Evolutionary conservation across 2,329 filamentous ascomycete genomes (phyloP).

Genomic region (Kalaharituber pfeilii): DNA sequence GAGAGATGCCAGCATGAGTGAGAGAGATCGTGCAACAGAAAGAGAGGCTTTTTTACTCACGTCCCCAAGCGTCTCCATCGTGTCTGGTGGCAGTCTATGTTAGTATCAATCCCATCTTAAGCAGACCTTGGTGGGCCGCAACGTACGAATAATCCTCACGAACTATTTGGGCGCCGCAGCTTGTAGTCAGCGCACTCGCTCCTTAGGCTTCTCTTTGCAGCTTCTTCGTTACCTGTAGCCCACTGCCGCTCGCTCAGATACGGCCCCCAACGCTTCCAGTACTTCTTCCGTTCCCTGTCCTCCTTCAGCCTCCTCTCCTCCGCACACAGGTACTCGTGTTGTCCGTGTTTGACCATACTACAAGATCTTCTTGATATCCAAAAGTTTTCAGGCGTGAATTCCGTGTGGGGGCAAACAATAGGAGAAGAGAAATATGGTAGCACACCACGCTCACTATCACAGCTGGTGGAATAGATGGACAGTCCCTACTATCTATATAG

Average conservation of each 20-base stretch:
- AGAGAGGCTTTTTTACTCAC: conserved; percentile 37
- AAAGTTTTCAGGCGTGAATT: too few relatives aligned
- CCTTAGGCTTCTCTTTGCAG: not conserved
- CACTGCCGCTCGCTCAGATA: conserved; percentile 90
- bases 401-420: too few relatives aligned
- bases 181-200: not conserved
- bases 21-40: conserved; percentile 2
- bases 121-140: not conserved
- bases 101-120: not conserved
- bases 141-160: conserved; percentile 75
- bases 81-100: conserved; percentile 33
- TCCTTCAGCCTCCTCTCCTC: conserved; percentile 82
- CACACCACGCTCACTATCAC: too few relatives aligned
- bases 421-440: too few relatives aligned
- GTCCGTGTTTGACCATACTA: conserved; percentile 77
- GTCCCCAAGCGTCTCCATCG: conserved; percentile 88
- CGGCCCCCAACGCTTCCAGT: conserved; percentile 98
- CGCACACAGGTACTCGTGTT: conserved; percentile 69
- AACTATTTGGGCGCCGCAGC: conserved; percentile 42
- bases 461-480: too few relatives aligned
- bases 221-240: conserved; percentile 79
- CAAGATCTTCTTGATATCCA: too few relatives aligned
- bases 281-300: conserved; percentile 65
- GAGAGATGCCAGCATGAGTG: too few relatives aligned
- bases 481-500: too few relatives aligned